phyloP scores from a whole-genome alignment of 768 basidiomycete species.

The Collybia nuda region DNA sequence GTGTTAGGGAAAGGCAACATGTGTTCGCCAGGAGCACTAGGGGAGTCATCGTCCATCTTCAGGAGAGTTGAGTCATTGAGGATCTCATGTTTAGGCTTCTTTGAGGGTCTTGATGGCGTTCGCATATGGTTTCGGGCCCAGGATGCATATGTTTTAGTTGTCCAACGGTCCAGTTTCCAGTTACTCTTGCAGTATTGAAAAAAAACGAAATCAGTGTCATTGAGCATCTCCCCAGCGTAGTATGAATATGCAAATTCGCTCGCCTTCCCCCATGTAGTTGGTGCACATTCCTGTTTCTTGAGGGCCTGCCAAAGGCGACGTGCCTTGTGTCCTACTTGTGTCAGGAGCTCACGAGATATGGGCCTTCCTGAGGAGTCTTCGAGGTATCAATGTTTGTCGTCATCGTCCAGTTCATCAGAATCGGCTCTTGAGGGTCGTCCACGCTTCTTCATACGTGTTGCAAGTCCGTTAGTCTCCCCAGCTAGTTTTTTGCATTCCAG shows the following conservation, averaged over 20 bases:
- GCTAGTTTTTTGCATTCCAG: neutral
- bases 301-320: neutral
- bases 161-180: slow-evolving; percentile 1
- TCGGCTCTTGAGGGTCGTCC: neutral
- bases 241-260: neutral
- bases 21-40: neutral
- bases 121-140: neutral
- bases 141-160: neutral
- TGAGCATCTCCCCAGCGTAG: neutral
- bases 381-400: neutral
- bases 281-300: neutral
- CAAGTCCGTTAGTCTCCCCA: neutral
- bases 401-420: neutral
- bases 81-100: neutral
- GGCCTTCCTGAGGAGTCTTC: neutral
- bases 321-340: neutral
- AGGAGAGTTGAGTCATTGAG: neutral
- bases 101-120: neutral
- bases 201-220: neutral
- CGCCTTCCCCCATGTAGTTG: neutral
- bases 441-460: neutral
- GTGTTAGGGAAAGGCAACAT: neutral
- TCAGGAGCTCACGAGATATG: neutral
- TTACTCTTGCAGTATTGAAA: neutral
- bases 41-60: neutral